Evolutionary conservation across 1,139 yeast species (phyloP), one percentile per base, ranked within the genome.

Genomic region (Maudiozyma humilis): DNA sequence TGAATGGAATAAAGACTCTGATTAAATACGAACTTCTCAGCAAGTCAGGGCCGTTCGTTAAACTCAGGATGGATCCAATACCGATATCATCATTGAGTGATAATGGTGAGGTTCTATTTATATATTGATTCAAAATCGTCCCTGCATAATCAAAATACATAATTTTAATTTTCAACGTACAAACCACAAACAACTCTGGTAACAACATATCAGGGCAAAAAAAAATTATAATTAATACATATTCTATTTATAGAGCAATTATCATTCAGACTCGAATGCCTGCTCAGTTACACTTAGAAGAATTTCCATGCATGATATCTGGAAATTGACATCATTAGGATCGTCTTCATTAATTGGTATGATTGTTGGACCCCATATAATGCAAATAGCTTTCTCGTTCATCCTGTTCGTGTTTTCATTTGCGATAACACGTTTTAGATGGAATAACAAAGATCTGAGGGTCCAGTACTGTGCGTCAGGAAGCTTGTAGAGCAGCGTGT

Each of bases 401-500:
- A 91, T 91, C 59, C 93, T 73, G 59, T 87, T 87, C 32, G 66
- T 57, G 13, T 73, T 70, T 56, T 80, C 82, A 47, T 79, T 73
- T 20, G 76, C 73, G 29, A 83, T 79, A 7, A 91, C 82, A 44
- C 82, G 76, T 53, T 83, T 80, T 52, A 91, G 73, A 63, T 91
- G 98, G 71, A 89, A 86, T 3, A 88, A 70, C 51, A 91, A 69
- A 33, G 87, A 78, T 54, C 97, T 71, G 53, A 91, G 71, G 0
- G 97, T 89, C 69, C 95, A 88, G 63, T 91, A 91, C 46, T 93
- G 88, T 1, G 95, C 93, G 64, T 91, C 98, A 0, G 97, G 96
- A 44, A 91, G 72, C 53, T 84, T 84, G 66, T 82, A 91, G 38
- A 91, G 86, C 47, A 86, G 75, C 42, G 87, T 87, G 63, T 91